These are phyloP conservation scores for Acer saccharum DNA, from an alignment of 345 rosid genomes.

Conservation along the genomic window DNA sequence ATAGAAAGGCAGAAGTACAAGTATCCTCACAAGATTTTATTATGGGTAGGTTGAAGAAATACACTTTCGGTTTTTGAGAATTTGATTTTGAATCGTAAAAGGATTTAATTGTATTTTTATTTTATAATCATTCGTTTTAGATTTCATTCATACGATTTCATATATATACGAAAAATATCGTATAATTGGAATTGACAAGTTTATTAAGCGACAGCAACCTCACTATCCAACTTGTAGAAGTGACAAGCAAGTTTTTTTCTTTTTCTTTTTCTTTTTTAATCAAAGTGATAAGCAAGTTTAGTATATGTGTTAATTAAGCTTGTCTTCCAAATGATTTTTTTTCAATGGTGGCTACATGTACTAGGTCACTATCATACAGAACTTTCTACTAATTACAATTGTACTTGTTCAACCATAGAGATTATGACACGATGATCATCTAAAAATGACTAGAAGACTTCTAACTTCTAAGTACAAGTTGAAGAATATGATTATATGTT, in stretches of 20 bases:
- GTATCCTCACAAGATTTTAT: too few relatives aligned
- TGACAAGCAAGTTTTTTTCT: neutral
- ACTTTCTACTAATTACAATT: neutral
- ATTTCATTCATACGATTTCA: too few relatives aligned
- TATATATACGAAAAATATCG: neutral
- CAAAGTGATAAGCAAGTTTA: too few relatives aligned
- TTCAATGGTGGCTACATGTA: neutral
- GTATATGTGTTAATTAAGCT: neutral
- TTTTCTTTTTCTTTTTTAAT: too few relatives aligned
- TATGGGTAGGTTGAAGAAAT: neutral
- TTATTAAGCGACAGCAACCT: too few relatives aligned
- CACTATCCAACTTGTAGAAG: too few relatives aligned
- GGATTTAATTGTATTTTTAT: neutral
- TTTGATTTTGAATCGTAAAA: neutral
- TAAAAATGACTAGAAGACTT: neutral
- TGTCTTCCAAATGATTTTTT: neutral
- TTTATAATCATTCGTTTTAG: neutral
- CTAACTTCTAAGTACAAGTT: neutral
- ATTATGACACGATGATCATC: neutral
- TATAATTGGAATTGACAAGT: neutral
- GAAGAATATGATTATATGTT: neutral
- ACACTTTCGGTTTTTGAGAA: too few relatives aligned
- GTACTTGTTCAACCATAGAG: neutral
- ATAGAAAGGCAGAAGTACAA: neutral
- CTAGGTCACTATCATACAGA: conserved; percentile 19